Evolutionary conservation across 2,329 filamentous ascomycete genomes (phyloP), one percentile per base, ranked within the genome.

Genomic region (Hypoxylon sp.): DNA sequence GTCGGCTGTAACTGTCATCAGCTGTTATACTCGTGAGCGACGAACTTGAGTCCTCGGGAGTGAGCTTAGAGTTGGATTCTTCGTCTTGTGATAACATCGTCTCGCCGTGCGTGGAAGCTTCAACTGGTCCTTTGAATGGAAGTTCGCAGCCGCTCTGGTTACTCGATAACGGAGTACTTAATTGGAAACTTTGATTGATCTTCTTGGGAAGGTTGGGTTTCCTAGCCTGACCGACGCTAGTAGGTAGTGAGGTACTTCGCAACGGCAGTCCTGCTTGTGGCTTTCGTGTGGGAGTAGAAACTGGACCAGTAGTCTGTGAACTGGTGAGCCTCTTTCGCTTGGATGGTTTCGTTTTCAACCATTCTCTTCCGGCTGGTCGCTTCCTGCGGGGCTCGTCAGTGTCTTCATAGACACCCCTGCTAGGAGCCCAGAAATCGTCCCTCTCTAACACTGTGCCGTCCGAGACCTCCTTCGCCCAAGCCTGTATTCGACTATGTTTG

Each of bases 351-450:
- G 65, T 75, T 60, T 73, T 78, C 43, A 78, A 55, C 77, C 76
- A 78, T 23, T 74, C 71, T 46, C 64, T 66, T 7, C 64, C 67
- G 10, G 65, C 69, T 49, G 71, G 63, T 19, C 75, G 73, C 65
- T 74, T 77, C 63, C 30, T 70, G 49, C 49, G 55, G 7, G 62
- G 43, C n/a, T 67, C 64, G 14, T 56, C 5, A 38, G 46, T 51
- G n/a, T 52, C 46, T 17, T 65, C 52, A 25, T 21, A 25, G 1
- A 28, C 25, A 19, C 30, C 43, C 21, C 67, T 60, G 9, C 51
- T 53, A 14, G 76, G 76, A 38, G 73, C 76, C 77, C 77, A 78
- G 51, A 78, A 78, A 21, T 58, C 17, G 32, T 77, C 75, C 41
- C 68, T 73, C 23, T 72, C 71, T 13, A 75, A 48, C 14, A 38